Evolutionary conservation across 352 stramenopile genomes (phyloP).

Genomic region (Globisporangium orthogonon): DNA sequence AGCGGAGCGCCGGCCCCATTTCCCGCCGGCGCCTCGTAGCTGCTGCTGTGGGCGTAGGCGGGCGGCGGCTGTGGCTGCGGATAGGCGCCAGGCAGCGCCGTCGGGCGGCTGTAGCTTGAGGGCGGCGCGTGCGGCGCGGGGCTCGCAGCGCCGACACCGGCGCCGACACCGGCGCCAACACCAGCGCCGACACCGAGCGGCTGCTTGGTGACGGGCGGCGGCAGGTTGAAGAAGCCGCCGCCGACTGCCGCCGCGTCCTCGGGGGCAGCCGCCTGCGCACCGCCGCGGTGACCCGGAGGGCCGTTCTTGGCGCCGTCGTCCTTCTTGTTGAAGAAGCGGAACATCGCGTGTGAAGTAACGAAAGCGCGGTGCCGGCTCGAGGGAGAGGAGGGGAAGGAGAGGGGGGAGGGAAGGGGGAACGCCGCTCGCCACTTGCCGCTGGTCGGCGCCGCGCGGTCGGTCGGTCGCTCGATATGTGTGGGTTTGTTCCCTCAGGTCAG

Average conservation of each 20-base stretch:
- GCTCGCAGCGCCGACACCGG: constrained; percentile 5
- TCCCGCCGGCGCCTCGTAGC: constrained; percentile 8
- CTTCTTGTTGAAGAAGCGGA: constrained; percentile 85
- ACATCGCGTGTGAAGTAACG: constrained; percentile 29
- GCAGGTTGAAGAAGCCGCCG: constrained; percentile 84
- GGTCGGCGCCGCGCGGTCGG: no score
- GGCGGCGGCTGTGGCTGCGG: constrained; percentile 9
- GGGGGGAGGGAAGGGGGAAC: neutral
- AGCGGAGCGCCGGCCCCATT: constrained; percentile 7
- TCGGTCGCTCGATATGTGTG: no score
- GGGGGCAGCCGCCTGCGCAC: constrained; percentile 11
- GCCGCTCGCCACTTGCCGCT: no score
- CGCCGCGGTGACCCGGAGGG: constrained; percentile 43
- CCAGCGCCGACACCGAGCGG: constrained; percentile 13
- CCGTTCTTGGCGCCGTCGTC: constrained; percentile 40
- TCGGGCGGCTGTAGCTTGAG: constrained; percentile 7
- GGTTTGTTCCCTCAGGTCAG: no score
- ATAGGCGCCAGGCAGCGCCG: neutral
- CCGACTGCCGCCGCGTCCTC: constrained; percentile 17
- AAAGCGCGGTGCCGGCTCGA: no score
- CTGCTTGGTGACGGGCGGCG: constrained; percentile 56
- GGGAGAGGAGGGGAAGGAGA: neutral
- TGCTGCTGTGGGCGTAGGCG: constrained; percentile 9
- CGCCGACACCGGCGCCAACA: neutral
- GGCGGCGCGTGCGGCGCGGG: constrained; percentile 6